phyloP scores from a whole-genome alignment of 2,329 filamentous ascomycete species.

The Ophiostoma perfectum region DNA sequence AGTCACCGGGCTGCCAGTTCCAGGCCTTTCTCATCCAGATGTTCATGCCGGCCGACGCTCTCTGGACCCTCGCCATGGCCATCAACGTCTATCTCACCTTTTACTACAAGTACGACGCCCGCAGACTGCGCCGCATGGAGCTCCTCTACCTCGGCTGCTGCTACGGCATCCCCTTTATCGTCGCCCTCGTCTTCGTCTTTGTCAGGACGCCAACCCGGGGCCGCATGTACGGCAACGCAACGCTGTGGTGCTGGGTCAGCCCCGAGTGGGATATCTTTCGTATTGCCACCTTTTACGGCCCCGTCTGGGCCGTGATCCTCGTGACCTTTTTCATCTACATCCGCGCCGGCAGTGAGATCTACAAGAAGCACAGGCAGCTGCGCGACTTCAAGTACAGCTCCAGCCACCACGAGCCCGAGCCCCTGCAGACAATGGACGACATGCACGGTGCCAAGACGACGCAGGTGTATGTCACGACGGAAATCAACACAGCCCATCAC shows the following conservation, averaged over 20 bases:
- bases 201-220: slow-evolving; percentile 44
- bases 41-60: slow-evolving; percentile 72
- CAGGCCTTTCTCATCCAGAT: slow-evolving; percentile 79
- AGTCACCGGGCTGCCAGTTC: slow-evolving; percentile 58
- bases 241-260: slow-evolving; percentile 76
- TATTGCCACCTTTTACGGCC: slow-evolving; percentile 68
- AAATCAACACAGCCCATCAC: slow-evolving; percentile 32
- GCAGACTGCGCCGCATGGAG: slow-evolving; percentile 61
- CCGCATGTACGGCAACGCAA: slow-evolving; percentile 67
- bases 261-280: slow-evolving; percentile 64
- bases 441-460: slow-evolving; percentile 52
- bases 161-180: slow-evolving; percentile 67
- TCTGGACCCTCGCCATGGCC: slow-evolving; percentile 78
- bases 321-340: slow-evolving; percentile 61
- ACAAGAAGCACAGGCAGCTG: slow-evolving; percentile 59
- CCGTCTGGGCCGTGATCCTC: slow-evolving; percentile 60
- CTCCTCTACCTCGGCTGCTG: slow-evolving; percentile 63
- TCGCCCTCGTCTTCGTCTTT: slow-evolving; percentile 63
- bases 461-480: slow-evolving; percentile 58
- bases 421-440: slow-evolving; percentile 38
- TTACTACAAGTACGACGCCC: slow-evolving; percentile 64
- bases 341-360: slow-evolving; percentile 61
- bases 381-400: slow-evolving; percentile 52
- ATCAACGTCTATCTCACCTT: slow-evolving; percentile 79
- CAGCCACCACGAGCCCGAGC: slow-evolving; percentile 39